Base-by-base conservation (phyloP, 2,329 filamentous ascomycete genomes). In the Monosporascus sp. region DNA sequence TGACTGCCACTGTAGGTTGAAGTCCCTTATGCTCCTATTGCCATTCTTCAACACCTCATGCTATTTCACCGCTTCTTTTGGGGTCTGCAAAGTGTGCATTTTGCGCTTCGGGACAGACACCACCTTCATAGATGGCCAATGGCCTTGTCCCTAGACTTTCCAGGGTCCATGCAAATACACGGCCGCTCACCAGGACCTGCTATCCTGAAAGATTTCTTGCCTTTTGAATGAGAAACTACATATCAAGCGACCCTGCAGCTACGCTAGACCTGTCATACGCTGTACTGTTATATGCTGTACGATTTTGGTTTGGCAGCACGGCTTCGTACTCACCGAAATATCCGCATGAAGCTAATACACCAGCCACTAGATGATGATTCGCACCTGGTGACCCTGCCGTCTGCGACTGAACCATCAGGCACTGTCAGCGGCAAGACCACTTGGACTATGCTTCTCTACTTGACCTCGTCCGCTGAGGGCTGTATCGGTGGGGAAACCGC, bases 401-500 rank as follows among this genome's bases (percentile, higher is more conserved):
- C 77, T 31, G 48, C 51, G 20, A 51, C 48, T 27, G 64, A 60
- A 11, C 66, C 69, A 27, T 68, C 67, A 8, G 57, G 49, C 9
- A 60, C 69, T n/a, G 70, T 72, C 11, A 74, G 75, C 22, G 86
- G 80, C 20, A 85, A 80, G 63, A 97, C 93, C 5, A 97, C 91
- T 0, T 97, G 92, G 91, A 97, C 93, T 0, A 75, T 96, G 5
- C 78, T 97, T 0, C 80, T 97, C 37, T 97, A 97, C 66, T 79
- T 97, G 51, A 94, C 89, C 1, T 90, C 87, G 1, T 77, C 83
- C 2, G 73, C 80, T 1, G 89, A 89, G 7, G 88, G 88, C 4
- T 95, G 91, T 62, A 70, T 81, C 22, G 93, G 93, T 22, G 93
- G 93, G 35, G 90, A 96, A 71, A 97, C 93, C 0, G 89, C 94